Conservation (phyloP, 148 eudicot species). For the Tetragonia tetragonoides region DNA sequence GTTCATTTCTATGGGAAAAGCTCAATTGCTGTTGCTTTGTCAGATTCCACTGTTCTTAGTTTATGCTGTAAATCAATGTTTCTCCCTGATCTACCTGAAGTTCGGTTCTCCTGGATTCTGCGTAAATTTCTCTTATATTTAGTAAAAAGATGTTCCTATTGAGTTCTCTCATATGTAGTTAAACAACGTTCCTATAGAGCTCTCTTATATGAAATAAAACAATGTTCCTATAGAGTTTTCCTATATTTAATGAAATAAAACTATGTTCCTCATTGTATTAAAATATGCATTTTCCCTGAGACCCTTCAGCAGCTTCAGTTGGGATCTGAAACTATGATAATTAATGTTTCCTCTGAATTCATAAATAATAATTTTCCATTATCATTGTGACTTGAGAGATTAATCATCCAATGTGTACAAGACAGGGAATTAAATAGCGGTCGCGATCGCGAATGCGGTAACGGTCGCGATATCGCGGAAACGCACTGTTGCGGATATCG, state of each 20-base stretch:
- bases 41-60: not conserved
- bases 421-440: too few species aligned
- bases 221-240: too few species aligned
- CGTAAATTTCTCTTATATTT: not conserved
- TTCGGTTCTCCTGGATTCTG: not conserved
- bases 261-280: not conserved
- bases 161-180: too few species aligned
- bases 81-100: not conserved
- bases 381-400: not conserved
- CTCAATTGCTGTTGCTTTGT: not conserved
- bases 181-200: too few species aligned
- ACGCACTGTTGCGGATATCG: too few species aligned
- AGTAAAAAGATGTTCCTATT: not conserved
- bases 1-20: not conserved
- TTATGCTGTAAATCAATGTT: not conserved
- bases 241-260: too few species aligned
- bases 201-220: too few species aligned
- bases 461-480: too few species aligned
- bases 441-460: too few species aligned
- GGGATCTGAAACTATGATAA: not conserved
- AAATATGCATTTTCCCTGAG: not conserved
- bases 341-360: not conserved
- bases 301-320: not conserved
- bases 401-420: not conserved
- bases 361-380: not conserved